These are phyloP conservation scores for Talaromyces amestolkiae DNA, from an alignment of 2,329 filamentous ascomycete genomes.

Conservation along the genomic window DNA sequence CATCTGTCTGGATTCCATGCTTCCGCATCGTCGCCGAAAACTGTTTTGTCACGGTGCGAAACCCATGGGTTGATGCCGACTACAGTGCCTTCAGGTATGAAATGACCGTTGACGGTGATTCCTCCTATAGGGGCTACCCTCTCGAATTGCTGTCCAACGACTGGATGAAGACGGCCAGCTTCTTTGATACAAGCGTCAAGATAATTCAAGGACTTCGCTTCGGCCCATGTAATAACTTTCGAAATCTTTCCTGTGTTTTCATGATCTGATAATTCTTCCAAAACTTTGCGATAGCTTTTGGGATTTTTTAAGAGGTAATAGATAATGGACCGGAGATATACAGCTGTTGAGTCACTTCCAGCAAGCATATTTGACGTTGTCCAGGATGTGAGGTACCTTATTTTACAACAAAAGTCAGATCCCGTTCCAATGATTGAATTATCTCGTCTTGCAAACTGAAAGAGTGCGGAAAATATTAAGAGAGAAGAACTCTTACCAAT, in stretches of 20 bases:
- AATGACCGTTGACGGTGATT: slow-evolving; percentile 19
- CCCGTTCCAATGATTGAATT: too few species aligned
- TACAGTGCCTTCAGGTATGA: slow-evolving; percentile 41
- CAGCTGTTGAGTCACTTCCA: slow-evolving; percentile 76
- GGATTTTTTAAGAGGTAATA: slow-evolving; percentile 70
- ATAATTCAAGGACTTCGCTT: slow-evolving; percentile 69
- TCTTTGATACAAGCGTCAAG: slow-evolving; percentile 53
- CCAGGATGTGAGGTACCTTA: too few species aligned
- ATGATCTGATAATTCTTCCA: slow-evolving; percentile 62
- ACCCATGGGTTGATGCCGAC: slow-evolving; percentile 76
- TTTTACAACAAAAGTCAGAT: too few species aligned
- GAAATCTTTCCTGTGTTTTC: slow-evolving; percentile 41
- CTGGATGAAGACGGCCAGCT: slow-evolving; percentile 72
- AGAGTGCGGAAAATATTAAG: too few species aligned
- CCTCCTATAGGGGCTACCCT: slow-evolving; percentile 60
- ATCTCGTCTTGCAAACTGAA: too few species aligned
- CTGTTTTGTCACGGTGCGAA: slow-evolving; percentile 63
- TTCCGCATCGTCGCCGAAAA: slow-evolving; percentile 69
- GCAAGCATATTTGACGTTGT: slow-evolving; percentile 52
- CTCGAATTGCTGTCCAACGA: slow-evolving; percentile 69
- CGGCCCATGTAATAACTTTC: slow-evolving; percentile 51
- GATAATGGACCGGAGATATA: slow-evolving; percentile 68
- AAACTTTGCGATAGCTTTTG: slow-evolving; percentile 26
- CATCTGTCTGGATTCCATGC: slow-evolving; percentile 39
- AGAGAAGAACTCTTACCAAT: slow-evolving; percentile 25